These are phyloP conservation scores for Microcyclosporella mali DNA, from an alignment of 2,329 filamentous ascomycete genomes.

Conservation along the genomic window DNA sequence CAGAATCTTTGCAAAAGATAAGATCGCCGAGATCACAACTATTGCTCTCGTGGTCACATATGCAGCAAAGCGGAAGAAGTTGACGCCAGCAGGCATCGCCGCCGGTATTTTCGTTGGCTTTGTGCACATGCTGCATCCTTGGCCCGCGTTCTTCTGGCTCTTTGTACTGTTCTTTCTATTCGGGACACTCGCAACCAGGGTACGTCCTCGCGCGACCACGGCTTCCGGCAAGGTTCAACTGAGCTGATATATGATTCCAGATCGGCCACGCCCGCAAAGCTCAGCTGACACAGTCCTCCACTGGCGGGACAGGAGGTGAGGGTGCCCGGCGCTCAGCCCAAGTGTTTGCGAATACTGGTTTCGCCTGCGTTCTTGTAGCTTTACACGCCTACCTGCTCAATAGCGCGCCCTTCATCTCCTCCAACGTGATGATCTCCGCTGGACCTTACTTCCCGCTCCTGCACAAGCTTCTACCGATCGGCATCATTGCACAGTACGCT, in stretches of 20 bases:
- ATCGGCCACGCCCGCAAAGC: slow-evolving; percentile 85
- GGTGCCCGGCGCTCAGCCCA: slow-evolving; percentile 78
- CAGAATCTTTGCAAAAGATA: slow-evolving; percentile 17
- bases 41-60: slow-evolving; percentile 41
- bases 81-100: slow-evolving; percentile 70
- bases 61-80: slow-evolving; percentile 44
- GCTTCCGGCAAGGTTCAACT: background rate
- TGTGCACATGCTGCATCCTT: slow-evolving; percentile 85
- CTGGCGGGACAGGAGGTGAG: slow-evolving; percentile 69
- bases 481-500: slow-evolving; percentile 61
- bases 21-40: slow-evolving; percentile 26
- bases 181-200: slow-evolving; percentile 78
- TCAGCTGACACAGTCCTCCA: slow-evolving; percentile 68
- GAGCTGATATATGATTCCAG: slow-evolving; percentile 36
- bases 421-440: slow-evolving; percentile 14
- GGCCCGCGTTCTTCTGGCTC: slow-evolving; percentile 82
- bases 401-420: slow-evolving; percentile 30
- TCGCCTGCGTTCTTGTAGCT: slow-evolving; percentile 61
- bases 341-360: slow-evolving; percentile 81
- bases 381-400: slow-evolving; percentile 44
- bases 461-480: slow-evolving; percentile 39
- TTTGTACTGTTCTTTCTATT: slow-evolving; percentile 80
- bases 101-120: slow-evolving; percentile 67
- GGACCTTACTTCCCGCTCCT: slow-evolving; percentile 38
- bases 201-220: slow-evolving; percentile 31